A percentile compares a stretch with the other conserved stretches of the same genome.
phyloP scores from a whole-genome alignment of 768 basidiomycete species.

The Lentinula lateritia region DNA sequence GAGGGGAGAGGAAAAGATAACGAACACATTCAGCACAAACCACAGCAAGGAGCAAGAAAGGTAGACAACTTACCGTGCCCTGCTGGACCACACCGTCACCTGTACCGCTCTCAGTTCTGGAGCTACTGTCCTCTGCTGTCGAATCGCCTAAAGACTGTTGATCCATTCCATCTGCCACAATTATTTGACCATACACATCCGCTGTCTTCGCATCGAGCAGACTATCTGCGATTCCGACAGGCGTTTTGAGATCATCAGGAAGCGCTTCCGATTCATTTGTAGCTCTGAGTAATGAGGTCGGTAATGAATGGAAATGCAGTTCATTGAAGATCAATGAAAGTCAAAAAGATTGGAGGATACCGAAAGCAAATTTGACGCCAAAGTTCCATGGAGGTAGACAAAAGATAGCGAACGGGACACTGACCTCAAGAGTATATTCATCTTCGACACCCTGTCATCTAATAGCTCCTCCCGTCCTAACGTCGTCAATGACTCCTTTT shows the following conservation, averaged over 20 bases:
- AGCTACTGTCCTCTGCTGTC: slow-evolving; percentile 14
- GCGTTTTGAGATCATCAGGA: slow-evolving; percentile 53
- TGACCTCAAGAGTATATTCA: slow-evolving; percentile 66
- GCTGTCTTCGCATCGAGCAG: slow-evolving; percentile 40
- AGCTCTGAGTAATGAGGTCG: slow-evolving; percentile 30
- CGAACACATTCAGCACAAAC: neutral
- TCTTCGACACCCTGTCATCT: slow-evolving; percentile 61
- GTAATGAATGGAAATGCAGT: slow-evolving; percentile 6
- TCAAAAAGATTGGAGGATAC: slow-evolving; percentile 7
- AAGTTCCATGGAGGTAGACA: neutral
- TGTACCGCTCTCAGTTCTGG: slow-evolving; percentile 8
- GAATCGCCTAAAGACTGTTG: slow-evolving; percentile 4
- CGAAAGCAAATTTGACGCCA: neutral
- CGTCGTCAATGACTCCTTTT: slow-evolving; percentile 71
- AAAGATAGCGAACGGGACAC: slow-evolving; percentile 13
- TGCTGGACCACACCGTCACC: slow-evolving; percentile 12
- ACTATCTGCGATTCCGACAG: slow-evolving; percentile 56
- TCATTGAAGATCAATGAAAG: slow-evolving; percentile 5
- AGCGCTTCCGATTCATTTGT: slow-evolving; percentile 52
- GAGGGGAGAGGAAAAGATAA: neutral
- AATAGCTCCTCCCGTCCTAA: slow-evolving; percentile 74
- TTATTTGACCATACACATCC: neutral
- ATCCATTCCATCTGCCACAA: slow-evolving; percentile 12
- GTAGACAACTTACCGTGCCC: slow-evolving; percentile 14
- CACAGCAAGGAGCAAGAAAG: neutral